Evolutionary conservation across 2,329 filamentous ascomycete genomes (phyloP).

Genomic region (Knufia fluminis): DNA sequence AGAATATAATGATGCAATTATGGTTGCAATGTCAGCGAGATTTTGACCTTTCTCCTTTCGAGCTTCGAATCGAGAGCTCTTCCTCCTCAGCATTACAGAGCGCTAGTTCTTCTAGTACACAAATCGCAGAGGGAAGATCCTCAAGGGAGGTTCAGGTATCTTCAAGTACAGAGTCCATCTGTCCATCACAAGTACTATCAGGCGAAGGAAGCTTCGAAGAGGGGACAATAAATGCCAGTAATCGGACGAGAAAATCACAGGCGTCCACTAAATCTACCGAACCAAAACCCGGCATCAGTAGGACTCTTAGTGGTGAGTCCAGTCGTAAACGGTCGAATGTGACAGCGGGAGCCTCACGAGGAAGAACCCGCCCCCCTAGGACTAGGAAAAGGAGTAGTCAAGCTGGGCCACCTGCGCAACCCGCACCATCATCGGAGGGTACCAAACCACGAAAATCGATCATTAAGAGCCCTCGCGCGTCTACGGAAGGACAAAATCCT

Average conservation of each 20-base stretch:
- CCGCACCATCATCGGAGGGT: neutral
- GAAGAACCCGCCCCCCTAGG: conserved; percentile 4
- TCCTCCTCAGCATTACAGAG: neutral
- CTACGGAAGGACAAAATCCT: neutral
- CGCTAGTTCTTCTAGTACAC: neutral
- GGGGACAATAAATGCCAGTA: neutral
- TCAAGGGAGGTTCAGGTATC: neutral
- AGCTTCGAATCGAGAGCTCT: conserved; percentile 1
- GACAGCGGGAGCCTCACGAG: conserved; percentile 9
- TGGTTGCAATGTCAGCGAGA: conserved; percentile 26
- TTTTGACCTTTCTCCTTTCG: conserved; percentile 31
- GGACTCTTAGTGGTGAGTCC: neutral
- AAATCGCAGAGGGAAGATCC: neutral
- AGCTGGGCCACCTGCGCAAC: neutral
- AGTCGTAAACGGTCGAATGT: conserved; percentile 9
- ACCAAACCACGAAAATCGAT: neutral
- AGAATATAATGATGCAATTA: conserved; percentile 33
- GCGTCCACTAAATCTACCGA: neutral
- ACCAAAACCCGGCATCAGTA: neutral
- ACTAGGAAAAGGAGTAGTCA: conserved; percentile 6
- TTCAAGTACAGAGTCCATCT: neutral
- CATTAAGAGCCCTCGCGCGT: conserved; percentile 3
- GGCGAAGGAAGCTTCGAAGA: neutral
- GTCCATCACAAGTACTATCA: neutral
- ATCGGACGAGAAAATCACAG: neutral